Conservation (phyloP, 148 eudicot genomes). For the Silene conica region DNA sequence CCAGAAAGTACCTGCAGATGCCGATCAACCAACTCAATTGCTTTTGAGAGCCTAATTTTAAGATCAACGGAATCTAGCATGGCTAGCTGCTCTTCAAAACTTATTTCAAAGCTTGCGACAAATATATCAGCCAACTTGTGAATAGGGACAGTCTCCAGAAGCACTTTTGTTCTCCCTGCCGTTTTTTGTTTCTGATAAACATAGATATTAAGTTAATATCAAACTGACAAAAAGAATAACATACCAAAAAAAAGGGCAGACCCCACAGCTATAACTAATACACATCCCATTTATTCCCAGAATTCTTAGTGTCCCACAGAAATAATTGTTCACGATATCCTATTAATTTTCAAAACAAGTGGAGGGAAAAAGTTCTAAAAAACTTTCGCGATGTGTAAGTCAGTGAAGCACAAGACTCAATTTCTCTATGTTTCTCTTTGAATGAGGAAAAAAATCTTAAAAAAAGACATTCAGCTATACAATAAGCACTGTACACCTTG, state of each 20-base stretch:
- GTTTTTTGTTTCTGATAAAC: conserved; percentile 83
- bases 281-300: neutral
- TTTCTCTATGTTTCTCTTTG: neutral
- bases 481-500: too few relatives aligned
- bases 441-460: too few relatives aligned
- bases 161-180: conserved; percentile 93
- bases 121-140: conserved; percentile 98
- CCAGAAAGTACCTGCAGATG: conserved; percentile 76
- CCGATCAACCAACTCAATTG: conserved; percentile 93
- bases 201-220: conserved; percentile 16
- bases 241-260: neutral
- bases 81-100: conserved; percentile 95
- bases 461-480: too few relatives aligned
- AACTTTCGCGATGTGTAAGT: too few relatives aligned
- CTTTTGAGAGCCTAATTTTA: conserved; percentile 93
- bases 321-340: neutral
- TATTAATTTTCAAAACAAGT: neutral
- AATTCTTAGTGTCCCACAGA: conserved; percentile 4
- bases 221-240: conserved; percentile 2
- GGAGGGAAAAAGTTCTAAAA: neutral
- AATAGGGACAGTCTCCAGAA: conserved; percentile 96
- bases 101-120: conserved; percentile 99
- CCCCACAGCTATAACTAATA: neutral
- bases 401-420: neutral
- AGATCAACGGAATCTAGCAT: conserved; percentile 94